Evolutionary conservation across 495 filamentous ascomycete genomes (phyloP), one percentile per base, ranked within the genome.

Genomic region (Hapsidospora chrysogenum): DNA sequence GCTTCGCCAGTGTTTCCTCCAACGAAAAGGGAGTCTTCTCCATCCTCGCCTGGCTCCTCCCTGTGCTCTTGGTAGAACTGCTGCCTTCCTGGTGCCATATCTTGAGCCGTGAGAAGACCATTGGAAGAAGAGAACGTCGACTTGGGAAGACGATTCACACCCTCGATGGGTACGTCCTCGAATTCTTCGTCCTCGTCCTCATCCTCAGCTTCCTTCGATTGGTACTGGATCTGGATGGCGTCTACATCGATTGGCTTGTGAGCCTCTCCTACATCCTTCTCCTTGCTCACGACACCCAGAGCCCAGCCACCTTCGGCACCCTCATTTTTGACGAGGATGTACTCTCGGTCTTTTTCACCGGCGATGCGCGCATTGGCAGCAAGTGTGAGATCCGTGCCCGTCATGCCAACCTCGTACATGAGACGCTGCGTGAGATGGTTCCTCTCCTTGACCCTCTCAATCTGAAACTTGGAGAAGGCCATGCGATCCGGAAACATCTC

Each of bases 401-500:
- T 75, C 79, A 92, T 92, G 13, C 85, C 85, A 46, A 87, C 82
- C 18, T 96, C 68, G 43, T 89, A 76, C 89, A 97, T 96, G 29
- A 97, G 56, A 29, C 87, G 70, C 53, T 95, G 89, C 0, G 89
- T 96, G n/a, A 97, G 61, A 38, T 93, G 76, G 50, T 96, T 97
- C 26, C 89, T 68, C 51, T 95, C 85, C 43, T 61, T 68, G 13
- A 96, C 92, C 22, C 89, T 64, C 44, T 94, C 92, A 37, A 97
- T 93, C 58, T 97, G 89, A 50, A 97, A 97, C 33, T 65, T 76
- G 0, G 84, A 92, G 43, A 97, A 97, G 3, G 78, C 89, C 83
- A 96, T 93, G n/a, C 89, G 72, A 49, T 97, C 77, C 0, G 89
- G 92, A 44, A 97, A 97, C 89, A 95, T 96, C 18, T 53, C 68